phyloP scores from a whole-genome alignment of 192 early-diverging fungal genomes.

The Glomus cerebriforme region DNA sequence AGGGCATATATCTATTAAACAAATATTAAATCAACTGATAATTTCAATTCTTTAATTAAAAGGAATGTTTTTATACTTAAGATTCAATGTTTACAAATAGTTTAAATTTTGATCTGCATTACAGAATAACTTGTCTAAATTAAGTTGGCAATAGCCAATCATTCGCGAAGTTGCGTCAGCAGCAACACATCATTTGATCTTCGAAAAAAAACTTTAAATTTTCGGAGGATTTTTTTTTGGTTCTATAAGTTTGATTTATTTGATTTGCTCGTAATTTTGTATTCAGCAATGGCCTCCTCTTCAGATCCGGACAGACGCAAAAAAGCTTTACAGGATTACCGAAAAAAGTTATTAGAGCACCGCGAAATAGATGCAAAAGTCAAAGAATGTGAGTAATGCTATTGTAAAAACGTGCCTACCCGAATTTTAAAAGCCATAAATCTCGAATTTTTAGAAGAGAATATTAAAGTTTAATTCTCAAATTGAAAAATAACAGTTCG shows the following conservation, averaged over 20 bases:
- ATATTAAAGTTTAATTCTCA: constrained; percentile 8
- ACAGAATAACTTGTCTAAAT: neutral
- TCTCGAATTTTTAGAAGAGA: neutral
- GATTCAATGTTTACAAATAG: neutral
- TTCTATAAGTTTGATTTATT: neutral
- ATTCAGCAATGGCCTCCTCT: constrained; percentile 37
- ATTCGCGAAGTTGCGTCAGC: neutral
- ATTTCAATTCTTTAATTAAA: neutral
- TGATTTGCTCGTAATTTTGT: neutral
- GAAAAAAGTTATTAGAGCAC: constrained; percentile 88
- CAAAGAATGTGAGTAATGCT: constrained; percentile 74
- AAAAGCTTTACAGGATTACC: constrained; percentile 83
- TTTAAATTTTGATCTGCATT: neutral
- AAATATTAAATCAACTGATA: neutral
- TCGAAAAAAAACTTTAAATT: neutral
- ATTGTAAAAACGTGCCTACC: neutral
- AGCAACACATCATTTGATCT: neutral
- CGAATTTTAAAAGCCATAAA: neutral
- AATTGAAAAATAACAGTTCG: constrained; percentile 72
- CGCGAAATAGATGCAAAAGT: constrained; percentile 94
- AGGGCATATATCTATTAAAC: constrained; percentile 1
- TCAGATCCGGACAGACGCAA: constrained; percentile 65
- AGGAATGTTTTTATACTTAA: neutral
- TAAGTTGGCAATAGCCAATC: neutral
- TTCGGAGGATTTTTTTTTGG: neutral